Percentiles rank a stretch among this genome's conserved stretches.
Evolutionary conservation across 1,139 yeast species (phyloP).

Genomic region (Geotrichum bryndzae): DNA sequence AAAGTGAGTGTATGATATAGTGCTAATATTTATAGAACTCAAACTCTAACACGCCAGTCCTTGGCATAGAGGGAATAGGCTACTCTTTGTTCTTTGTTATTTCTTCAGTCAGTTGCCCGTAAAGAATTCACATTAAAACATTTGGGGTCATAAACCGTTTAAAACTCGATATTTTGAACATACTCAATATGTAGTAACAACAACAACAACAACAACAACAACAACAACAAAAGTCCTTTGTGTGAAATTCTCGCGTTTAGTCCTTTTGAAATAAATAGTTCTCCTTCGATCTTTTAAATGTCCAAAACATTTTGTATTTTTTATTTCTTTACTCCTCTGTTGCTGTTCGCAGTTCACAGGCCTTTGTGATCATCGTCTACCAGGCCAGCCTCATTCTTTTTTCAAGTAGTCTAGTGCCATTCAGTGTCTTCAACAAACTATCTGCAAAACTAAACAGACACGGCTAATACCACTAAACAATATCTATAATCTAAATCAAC

Average conservation of each 20-base stretch:
- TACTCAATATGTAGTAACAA: not conserved
- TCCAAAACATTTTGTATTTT: not conserved
- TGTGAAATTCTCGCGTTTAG: not conserved
- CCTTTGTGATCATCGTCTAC: not conserved
- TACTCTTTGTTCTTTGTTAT: not conserved
- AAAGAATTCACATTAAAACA: not conserved
- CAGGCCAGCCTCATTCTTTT: not conserved
- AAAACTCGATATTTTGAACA: not conserved
- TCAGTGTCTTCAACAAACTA: not conserved
- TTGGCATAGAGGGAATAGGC: not conserved
- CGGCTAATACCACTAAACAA: not conserved
- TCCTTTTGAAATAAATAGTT: not conserved
- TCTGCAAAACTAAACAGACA: not conserved
- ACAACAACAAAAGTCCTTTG: not conserved
- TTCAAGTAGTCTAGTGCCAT: not conserved
- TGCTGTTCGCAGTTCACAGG: not conserved
- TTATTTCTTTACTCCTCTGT: not conserved
- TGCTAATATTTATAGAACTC: too few species aligned
- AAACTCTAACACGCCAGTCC: too few species aligned
- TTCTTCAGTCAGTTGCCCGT: not conserved
- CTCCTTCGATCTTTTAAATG: not conserved
- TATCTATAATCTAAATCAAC: not conserved
- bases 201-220: not conserved
- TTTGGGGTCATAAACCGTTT: not conserved
- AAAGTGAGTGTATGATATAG: too few species aligned